Percentiles rank a stretch among this genome's conserved stretches.
phyloP scores from a whole-genome alignment of 2,329 filamentous ascomycete genomes.

The Phyllosticta citriasiana region DNA sequence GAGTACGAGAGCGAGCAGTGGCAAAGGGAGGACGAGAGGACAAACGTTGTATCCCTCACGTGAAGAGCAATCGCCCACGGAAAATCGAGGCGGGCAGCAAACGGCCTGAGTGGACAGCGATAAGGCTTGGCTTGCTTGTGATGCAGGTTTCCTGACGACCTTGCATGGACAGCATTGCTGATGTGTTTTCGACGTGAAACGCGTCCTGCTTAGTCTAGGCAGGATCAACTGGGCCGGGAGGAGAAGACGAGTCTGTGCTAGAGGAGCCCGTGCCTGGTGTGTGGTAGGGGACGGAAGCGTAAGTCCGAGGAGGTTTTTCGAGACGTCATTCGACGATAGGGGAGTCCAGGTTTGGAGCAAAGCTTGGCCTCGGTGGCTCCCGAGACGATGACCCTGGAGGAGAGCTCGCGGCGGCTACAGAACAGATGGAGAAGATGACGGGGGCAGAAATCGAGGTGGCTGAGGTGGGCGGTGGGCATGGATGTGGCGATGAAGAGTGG shows the following conservation, averaged over 20 bases:
- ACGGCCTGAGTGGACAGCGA: background rate
- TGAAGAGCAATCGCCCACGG: no score
- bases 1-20: background rate
- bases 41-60: no score
- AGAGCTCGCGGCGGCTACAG: background rate
- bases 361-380: background rate
- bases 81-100: background rate
- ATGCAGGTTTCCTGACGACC: background rate
- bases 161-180: background rate
- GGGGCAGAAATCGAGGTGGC: background rate
- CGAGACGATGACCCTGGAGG: background rate
- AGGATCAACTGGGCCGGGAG: background rate
- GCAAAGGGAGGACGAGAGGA: background rate
- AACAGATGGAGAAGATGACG: background rate
- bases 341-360: background rate
- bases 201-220: background rate
- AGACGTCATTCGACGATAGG: background rate
- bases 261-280: background rate
- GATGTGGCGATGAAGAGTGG: background rate
- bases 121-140: background rate
- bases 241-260: background rate
- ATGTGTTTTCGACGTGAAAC: background rate
- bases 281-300: background rate
- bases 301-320: background rate
- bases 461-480: background rate